Evolutionary conservation across 2,329 filamentous ascomycete species (phyloP), one percentile per base, ranked within the genome.

Genomic region (Conoideocrella luteorostrata): DNA sequence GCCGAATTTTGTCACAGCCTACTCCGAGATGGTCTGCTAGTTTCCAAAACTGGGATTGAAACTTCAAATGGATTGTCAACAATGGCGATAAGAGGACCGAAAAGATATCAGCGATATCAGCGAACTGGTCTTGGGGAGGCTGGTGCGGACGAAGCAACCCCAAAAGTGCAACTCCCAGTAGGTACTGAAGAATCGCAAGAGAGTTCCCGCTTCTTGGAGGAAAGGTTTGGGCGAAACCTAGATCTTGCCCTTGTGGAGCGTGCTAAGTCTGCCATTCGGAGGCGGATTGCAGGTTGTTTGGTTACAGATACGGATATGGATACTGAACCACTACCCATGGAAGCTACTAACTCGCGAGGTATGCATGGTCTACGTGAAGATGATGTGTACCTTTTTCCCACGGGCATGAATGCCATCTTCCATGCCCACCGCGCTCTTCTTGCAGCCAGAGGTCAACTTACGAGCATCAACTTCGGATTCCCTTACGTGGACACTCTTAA

Each of bases 401-500:
- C 78, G 32, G 93, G 93, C 29, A 98, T 98, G 90, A 96, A 88
- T 57, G 82, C 91, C 41, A 96, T 98, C 35, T 98, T 88, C 68
- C 88, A 88, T 54, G 77, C 86, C 0, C 93, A 98, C 60, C 81
- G 84, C 39, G 79, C 78, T 34, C 69, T 96, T 40, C 69, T 91
- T 49, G 69, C 71, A 41, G 74, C 79, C 1, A 78, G 82, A 29
- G 80, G 81, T 3, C 68, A 73, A 7, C 59, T 78, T 47, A 86
- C 87, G 64, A 94, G 88, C 62, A 81, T 98, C 58, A 90, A 85
- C 57, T 96, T 88, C 57, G 93, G 93, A n/a, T 98, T 98, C 55
- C 89, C 93, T 0, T 98, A 98, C 55, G 88, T 96, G 41, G 93
- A 98, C 64, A 96, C 93, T 0, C 75, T 97, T 43, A 98, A 98